phyloP scores from a whole-genome alignment of 2,329 filamentous ascomycete genomes.

The Aspergillus nomiae region DNA sequence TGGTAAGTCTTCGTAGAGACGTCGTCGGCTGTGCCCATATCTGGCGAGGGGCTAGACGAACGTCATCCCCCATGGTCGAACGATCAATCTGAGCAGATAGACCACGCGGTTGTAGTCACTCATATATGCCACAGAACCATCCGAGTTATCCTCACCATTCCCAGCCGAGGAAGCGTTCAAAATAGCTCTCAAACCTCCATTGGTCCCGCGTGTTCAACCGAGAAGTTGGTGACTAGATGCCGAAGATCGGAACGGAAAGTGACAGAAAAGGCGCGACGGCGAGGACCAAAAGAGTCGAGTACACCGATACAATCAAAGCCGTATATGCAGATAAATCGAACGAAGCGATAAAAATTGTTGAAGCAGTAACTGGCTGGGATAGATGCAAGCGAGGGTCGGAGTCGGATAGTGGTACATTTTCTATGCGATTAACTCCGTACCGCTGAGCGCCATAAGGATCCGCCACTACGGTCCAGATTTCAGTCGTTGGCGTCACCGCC shows the following conservation, averaged over 20 bases:
- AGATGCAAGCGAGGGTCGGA: conserved; percentile 1
- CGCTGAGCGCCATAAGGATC: neutral
- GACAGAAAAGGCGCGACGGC: neutral
- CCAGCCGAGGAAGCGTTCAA: neutral
- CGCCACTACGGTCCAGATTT: conserved; percentile 15
- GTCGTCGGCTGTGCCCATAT: conserved; percentile 44
- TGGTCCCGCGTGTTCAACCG: conserved; percentile 1
- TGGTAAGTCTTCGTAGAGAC: conserved; percentile 37
- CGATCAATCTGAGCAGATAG: conserved; percentile 15
- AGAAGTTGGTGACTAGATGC: conserved; percentile 4
- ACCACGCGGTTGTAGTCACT: conserved; percentile 17
- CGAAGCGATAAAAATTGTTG: neutral
- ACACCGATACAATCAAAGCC: neutral
- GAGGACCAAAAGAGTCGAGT: neutral
- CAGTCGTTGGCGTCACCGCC: conserved; percentile 11
- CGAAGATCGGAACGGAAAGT: conserved; percentile 6
- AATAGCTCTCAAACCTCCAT: conserved; percentile 12
- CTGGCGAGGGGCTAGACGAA: conserved; percentile 39
- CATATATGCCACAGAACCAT: conserved; percentile 17
- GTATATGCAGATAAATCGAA: neutral
- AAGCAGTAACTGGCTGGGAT: neutral
- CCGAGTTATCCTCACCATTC: conserved; percentile 13
- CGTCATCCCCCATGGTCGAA: conserved; percentile 37
- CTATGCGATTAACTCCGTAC: neutral
- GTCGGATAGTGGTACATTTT: conserved; percentile 1